A percentile compares a stretch with the other conserved stretches of the same genome.
Evolutionary conservation across 2,329 filamentous ascomycete species (phyloP).

Genomic region (Colletotrichum siamense): DNA sequence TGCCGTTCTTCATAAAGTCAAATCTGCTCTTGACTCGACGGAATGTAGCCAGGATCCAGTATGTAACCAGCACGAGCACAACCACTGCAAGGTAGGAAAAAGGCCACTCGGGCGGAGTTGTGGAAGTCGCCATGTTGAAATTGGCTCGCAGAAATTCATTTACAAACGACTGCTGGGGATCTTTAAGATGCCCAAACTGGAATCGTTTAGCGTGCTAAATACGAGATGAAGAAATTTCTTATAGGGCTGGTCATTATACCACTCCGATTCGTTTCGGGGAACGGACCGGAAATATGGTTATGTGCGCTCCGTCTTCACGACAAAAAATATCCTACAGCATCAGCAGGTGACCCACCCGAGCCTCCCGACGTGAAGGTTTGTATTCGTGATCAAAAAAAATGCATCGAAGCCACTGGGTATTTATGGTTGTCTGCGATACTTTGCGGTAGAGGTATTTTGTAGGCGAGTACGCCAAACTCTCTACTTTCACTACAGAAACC

Average conservation of each 20-base stretch:
- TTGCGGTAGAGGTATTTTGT: neutral
- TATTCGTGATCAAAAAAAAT: neutral
- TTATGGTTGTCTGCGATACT: neutral
- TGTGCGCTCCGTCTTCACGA: neutral
- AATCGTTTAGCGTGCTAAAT: accelerated
- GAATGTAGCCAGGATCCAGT: neutral
- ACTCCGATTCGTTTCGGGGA: accelerated
- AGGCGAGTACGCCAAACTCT: neutral
- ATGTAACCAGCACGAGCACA: neutral
- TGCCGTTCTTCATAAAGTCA: neutral
- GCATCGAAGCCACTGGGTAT: neutral
- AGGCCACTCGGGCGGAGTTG: neutral
- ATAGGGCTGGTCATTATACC: accelerated
- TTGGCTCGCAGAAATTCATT: neutral
- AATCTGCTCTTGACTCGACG: neutral
- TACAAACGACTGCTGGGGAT: neutral
- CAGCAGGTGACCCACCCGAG: neutral
- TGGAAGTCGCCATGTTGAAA: neutral
- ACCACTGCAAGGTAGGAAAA: neutral
- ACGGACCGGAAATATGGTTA: accelerated
- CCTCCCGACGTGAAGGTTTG: neutral
- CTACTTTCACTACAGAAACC: neutral
- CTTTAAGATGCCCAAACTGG: neutral
- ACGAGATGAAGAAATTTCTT: accelerated
- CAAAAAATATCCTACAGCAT: neutral